Evolutionary conservation across 345 rosid genomes (phyloP).

Genomic region (Populus euphratica): DNA sequence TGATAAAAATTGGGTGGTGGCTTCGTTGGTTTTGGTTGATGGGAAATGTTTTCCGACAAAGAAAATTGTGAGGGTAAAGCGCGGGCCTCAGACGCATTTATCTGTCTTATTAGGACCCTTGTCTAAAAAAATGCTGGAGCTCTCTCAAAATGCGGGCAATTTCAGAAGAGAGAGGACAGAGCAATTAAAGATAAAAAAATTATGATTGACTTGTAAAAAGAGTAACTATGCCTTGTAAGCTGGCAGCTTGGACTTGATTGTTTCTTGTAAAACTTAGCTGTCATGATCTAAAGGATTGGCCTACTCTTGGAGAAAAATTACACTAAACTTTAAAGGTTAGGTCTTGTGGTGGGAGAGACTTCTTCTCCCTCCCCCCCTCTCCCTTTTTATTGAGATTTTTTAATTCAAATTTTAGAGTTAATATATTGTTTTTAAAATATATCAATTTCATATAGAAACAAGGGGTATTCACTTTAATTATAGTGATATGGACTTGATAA

Average conservation of each 20-base stretch:
- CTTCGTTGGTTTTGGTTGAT: slow-evolving; percentile 5
- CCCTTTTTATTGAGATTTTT: too few relatives aligned
- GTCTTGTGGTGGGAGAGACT: too few relatives aligned
- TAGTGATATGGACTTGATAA: too few relatives aligned
- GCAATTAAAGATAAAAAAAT: neutral
- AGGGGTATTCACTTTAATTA: too few relatives aligned
- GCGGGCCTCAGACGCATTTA: neutral
- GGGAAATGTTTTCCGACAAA: neutral
- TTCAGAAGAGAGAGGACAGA: neutral
- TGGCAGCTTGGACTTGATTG: neutral
- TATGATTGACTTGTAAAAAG: slow-evolving; percentile 7
- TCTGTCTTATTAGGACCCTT: neutral
- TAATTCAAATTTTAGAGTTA: too few relatives aligned
- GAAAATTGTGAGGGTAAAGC: slow-evolving; percentile 9
- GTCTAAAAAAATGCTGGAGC: neutral
- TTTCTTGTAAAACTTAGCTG: neutral
- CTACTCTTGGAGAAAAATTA: neutral
- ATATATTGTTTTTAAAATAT: too few relatives aligned
- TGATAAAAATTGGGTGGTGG: slow-evolving; percentile 8
- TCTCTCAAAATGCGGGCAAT: slow-evolving; percentile 10
- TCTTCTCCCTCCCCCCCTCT: too few relatives aligned
- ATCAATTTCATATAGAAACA: too few relatives aligned
- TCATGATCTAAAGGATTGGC: neutral
- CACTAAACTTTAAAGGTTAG: too few relatives aligned
- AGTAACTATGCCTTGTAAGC: slow-evolving; percentile 5